Evolutionary conservation across 31 red algal genomes (phyloP).

Genomic region (Bonnemaisonia californica): DNA sequence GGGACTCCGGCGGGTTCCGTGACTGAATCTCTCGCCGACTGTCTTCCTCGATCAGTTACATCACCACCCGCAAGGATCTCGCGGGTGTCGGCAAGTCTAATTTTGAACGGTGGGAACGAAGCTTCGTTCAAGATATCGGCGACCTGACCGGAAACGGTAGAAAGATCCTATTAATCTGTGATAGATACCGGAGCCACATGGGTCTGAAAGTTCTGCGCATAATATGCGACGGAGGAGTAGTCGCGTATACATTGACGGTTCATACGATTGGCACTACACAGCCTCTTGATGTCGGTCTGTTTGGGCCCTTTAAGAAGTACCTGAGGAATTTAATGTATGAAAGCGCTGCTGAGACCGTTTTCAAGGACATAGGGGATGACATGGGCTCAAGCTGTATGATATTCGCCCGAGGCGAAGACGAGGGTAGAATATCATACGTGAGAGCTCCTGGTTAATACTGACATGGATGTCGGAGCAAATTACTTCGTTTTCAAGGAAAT

Average conservation of each 20-base stretch:
- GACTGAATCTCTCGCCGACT: too few species aligned
- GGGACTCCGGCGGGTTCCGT: too few species aligned
- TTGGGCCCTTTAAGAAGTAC: background rate
- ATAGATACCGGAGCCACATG: background rate
- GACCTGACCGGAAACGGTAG: background rate
- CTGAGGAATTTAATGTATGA: slow-evolving; percentile 7
- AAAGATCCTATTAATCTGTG: background rate
- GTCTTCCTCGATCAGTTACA: too few species aligned
- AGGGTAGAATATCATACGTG: too few species aligned
- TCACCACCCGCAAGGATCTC: slow-evolving; percentile 8
- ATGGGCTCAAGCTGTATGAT: too few species aligned
- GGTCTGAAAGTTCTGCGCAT: slow-evolving; percentile 7
- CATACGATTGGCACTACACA: slow-evolving; percentile 2
- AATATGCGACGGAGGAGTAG: background rate
- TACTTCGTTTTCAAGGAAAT: too few species aligned
- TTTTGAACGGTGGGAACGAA: background rate
- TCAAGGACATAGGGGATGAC: too few species aligned
- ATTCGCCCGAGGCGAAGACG: too few species aligned
- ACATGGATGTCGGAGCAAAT: too few species aligned
- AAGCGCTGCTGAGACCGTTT: too few species aligned
- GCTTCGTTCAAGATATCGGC: background rate
- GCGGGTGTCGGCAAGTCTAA: background rate
- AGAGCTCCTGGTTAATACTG: too few species aligned
- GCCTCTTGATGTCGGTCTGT: slow-evolving; percentile 12
- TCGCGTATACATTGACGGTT: background rate